Base-by-base conservation (phyloP, 1,139 yeast genomes). In the Scheffersomyces quercinus region DNA sequence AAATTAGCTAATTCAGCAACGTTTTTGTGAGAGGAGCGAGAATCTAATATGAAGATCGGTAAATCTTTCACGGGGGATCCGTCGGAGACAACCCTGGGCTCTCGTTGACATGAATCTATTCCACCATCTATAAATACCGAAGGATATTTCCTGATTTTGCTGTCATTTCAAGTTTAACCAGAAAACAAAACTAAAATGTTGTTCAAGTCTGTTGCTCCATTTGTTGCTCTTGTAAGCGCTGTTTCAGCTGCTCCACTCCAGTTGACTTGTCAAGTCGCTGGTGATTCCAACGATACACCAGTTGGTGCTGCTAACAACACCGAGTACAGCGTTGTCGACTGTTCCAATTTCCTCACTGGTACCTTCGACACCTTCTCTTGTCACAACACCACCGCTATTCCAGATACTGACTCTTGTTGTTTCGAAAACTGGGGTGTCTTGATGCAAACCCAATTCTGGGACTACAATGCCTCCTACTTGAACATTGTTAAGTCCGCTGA, bases 361-460 rank as follows among this genome's bases (percentile, higher is more conserved):
- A 45, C 46, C 5, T 43, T 16, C 45, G 41, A 53, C 42, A 44
- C 63, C 10, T 65, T 55, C 52, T 59, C 68, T 16, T 64, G 69
- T 48, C 61, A 59, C 41, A 62, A 64, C 48, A 54, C 60, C 13
- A 59, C 65, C 24, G 53, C 48, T 13, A 49, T 55, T 7, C 62
- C 67, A 4, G 55, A 50, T 3, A 44, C 49, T n/a, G 55, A 60
- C 46, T 51, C 55, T 2, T 68, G 74, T 47, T 69, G 74, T 47
- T 68, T 62, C 46, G 73, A 69, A 47, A 47, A 56, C 42, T 56
- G 55, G 37, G 77, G 77, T 4, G 54, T 68, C 29, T 57, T 71
- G 47, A 56, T 71, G 62, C 67, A 56, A 44, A 58, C 77, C 10
- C 76, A 70, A 51, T 71, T 70, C 54, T 70, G 75, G 75, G 74